A percentile compares a stretch with the other conserved stretches of the same genome.
These are phyloP conservation scores for Polytrichum formosum DNA, from an alignment of 225 moss, liverwort and hornwort genomes.

Conservation along the genomic window DNA sequence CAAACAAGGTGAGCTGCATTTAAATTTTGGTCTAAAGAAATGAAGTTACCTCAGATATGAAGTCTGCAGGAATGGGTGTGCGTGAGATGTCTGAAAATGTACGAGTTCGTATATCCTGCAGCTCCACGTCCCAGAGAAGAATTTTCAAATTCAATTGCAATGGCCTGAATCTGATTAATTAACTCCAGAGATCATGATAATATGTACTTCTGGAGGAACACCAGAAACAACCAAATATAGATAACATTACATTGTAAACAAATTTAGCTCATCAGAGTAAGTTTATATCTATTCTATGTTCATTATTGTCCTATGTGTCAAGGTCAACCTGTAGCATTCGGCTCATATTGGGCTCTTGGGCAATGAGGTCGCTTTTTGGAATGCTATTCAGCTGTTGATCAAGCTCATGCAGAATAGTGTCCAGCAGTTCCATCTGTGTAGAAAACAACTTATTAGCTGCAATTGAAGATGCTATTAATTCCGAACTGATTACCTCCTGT, in stretches of 20 bases:
- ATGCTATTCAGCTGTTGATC: slow-evolving; percentile 62
- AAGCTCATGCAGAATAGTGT: slow-evolving; percentile 60
- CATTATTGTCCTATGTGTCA: not conserved
- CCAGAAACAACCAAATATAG: too few species aligned
- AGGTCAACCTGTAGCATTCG: slow-evolving; percentile 58
- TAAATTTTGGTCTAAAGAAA: too few species aligned
- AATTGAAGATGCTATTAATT: too few species aligned
- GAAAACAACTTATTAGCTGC: too few species aligned
- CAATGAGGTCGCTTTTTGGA: slow-evolving; percentile 67
- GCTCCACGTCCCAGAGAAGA: too few species aligned
- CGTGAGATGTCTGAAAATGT: slow-evolving; percentile 61
- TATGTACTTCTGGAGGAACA: too few species aligned
- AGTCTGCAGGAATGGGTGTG: slow-evolving; percentile 50
- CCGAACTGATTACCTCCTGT: too few species aligned
- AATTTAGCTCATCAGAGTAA: too few species aligned
- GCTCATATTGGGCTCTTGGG: slow-evolving; percentile 71
- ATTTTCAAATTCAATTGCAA: too few species aligned
- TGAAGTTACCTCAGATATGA: slow-evolving; percentile 49
- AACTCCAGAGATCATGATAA: too few species aligned
- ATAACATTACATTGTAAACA: too few species aligned
- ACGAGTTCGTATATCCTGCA: slow-evolving; percentile 59
- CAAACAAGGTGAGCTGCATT: not conserved
- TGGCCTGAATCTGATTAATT: too few species aligned
- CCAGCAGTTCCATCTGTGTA: slow-evolving; percentile 59
- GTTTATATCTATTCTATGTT: not conserved